Percentiles rank a stretch among this genome's conserved stretches.
phyloP scores from a whole-genome alignment of 1,139 yeast species.

The Magnusiomyces ingens region DNA sequence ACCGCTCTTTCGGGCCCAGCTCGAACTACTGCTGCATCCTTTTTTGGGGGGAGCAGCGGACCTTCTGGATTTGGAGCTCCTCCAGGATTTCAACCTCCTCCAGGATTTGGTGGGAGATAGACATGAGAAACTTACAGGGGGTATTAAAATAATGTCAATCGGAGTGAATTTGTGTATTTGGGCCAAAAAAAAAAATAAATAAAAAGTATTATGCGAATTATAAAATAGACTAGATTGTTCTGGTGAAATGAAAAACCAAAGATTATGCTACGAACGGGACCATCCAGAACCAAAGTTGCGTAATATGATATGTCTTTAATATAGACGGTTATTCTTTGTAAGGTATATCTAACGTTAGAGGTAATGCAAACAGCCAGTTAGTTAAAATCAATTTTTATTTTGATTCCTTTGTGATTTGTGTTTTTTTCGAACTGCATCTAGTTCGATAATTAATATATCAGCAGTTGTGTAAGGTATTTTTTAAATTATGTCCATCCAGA shows the following conservation, averaged over 20 bases:
- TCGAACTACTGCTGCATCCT: constrained; percentile 22
- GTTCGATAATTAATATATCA: too few species aligned
- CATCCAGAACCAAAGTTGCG: too few species aligned
- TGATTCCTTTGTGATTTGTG: too few species aligned
- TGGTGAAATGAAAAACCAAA: neutral
- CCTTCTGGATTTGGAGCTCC: constrained; percentile 19
- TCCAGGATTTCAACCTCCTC: constrained; percentile 27
- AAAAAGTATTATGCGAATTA: neutral
- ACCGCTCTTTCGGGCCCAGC: constrained; percentile 28
- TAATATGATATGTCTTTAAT: too few species aligned
- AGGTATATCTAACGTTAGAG: too few species aligned
- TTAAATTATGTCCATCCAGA: too few species aligned
- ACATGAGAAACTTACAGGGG: neutral
- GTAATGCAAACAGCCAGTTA: too few species aligned
- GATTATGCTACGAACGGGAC: neutral
- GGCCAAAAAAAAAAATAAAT: neutral
- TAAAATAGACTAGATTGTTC: neutral
- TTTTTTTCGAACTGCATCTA: too few species aligned
- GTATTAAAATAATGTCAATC: neutral
- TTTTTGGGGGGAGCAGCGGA: constrained; percentile 13
- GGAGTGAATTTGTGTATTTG: neutral
- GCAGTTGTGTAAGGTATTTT: too few species aligned
- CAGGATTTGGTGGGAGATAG: constrained; percentile 22
- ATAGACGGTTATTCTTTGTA: too few species aligned
- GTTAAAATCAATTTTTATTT: too few species aligned